phyloP scores from a whole-genome alignment of 805 yeast species.

The Kodamaea sagamina region DNA sequence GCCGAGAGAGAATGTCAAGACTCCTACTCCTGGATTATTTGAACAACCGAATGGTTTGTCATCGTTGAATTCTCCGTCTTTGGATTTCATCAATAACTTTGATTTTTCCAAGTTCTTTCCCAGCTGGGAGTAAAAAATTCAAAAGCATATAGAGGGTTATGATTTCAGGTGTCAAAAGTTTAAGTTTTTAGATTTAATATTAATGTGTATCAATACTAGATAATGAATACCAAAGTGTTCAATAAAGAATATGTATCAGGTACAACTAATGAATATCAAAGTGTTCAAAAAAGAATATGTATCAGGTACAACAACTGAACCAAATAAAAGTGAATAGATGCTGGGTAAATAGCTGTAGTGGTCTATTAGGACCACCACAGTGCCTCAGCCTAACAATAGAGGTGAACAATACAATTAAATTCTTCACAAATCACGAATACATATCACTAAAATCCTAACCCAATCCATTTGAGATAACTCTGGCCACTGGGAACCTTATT shows the following conservation, averaged over 20 bases:
- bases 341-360: too few relatives aligned
- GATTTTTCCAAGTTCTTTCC: constrained; percentile 22
- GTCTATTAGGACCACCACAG: too few relatives aligned
- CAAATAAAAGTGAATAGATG: too few relatives aligned
- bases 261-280: too few relatives aligned
- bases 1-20: background rate
- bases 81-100: constrained; percentile 21
- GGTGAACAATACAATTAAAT: constrained; percentile 7
- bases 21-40: background rate
- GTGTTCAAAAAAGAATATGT: too few relatives aligned
- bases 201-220: too few relatives aligned
- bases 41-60: constrained; percentile 3
- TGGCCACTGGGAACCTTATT: background rate
- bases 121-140: constrained; percentile 19
- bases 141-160: too few relatives aligned
- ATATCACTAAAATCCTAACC: background rate
- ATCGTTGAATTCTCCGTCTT: constrained; percentile 16
- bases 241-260: too few relatives aligned
- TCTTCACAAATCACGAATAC: background rate
- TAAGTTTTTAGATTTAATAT: too few relatives aligned
- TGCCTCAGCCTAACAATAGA: background rate
- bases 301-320: too few relatives aligned
- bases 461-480: constrained; percentile 1
- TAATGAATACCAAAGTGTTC: too few relatives aligned
- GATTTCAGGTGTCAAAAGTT: too few relatives aligned